These are phyloP conservation scores for Nicotiana knightiana DNA, from an alignment of 257 asterid species.

Conservation along the genomic window DNA sequence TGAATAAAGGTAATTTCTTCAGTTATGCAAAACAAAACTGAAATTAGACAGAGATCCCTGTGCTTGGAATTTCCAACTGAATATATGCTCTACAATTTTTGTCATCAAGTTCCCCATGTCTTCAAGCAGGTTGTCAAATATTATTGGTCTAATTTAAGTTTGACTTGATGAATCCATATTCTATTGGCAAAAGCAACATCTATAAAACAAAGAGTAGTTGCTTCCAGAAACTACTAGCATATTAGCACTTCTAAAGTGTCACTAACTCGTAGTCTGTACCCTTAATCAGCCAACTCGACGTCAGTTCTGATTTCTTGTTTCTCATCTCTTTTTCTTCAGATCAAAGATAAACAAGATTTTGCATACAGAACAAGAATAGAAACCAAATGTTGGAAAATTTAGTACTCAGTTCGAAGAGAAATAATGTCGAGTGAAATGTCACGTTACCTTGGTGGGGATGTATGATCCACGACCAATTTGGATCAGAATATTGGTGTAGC, in stretches of 20 bases:
- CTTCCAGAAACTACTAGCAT: background rate
- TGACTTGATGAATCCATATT: background rate
- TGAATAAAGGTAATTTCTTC: background rate
- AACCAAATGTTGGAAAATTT: background rate
- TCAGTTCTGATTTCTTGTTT: background rate
- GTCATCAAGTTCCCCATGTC: background rate
- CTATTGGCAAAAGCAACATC: background rate
- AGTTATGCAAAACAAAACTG: background rate
- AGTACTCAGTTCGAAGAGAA: background rate
- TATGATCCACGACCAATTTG: conserved; percentile 93
- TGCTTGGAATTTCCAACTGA: background rate
- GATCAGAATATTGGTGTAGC: conserved; percentile 67
- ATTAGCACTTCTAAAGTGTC: background rate
- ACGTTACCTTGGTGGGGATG: conserved; percentile 65
- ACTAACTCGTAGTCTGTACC: background rate
- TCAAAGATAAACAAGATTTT: background rate
- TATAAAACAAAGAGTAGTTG: background rate
- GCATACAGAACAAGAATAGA: background rate
- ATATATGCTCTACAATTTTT: background rate
- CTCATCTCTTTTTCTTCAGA: background rate
- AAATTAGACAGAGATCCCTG: too few species aligned
- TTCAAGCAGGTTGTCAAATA: background rate
- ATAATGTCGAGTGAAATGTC: background rate
- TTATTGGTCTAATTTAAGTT: background rate
- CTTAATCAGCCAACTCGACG: background rate